Base-by-base conservation (phyloP, 257 asterid genomes). In the Rubia yunnanensis region DNA sequence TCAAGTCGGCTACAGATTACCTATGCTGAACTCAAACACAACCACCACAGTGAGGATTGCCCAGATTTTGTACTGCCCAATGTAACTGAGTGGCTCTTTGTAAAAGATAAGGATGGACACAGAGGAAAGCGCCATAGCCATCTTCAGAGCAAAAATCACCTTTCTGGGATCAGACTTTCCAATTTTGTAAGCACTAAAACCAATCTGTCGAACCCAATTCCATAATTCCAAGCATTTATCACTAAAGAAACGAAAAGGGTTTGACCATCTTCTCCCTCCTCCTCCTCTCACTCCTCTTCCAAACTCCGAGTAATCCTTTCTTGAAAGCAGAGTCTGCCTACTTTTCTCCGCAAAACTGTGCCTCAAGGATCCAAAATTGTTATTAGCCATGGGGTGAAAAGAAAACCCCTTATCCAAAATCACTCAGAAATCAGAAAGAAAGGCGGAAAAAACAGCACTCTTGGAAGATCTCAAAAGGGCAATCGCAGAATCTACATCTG, bases 11-110 rank as follows among this genome's bases (percentile, higher is more conserved):
- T 28, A 5, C 5, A 31, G 3, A 31, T 18, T 55, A 90, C 98
- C 98, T 52, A 88, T 85, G 82, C 96, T 91, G 76, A 86, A 91
- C 73, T 91, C 98, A 31, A 91, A 91, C 7, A 91, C 96, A 28
- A 91, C 96, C 10, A 91, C 95, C 26, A 88, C 96, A 3, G 98
- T 74, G 41, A 82, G 78, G 65, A 85, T 76, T 17, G 77, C 81
- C 81, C 77, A 84, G 71, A 80, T 72, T 28, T 81, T 77, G 64
- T 77, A 48, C 67, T 73, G 74, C n/a, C 82, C 69, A 23, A 83
- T 73, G 52, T 73, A 77, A 30, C 49, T 76, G 22, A 74, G 68
- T 15, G 85, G 85, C 53, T 83, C 79, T 70, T 76, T 75, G 41
- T 75, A 80, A 78, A 83, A 83, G 60, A 83, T 80, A 34, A 83